Evolutionary conservation across 352 stramenopile species (phyloP), one percentile per base, ranked within the genome.

Genomic region (Phytopythium cucurbitacearum): DNA sequence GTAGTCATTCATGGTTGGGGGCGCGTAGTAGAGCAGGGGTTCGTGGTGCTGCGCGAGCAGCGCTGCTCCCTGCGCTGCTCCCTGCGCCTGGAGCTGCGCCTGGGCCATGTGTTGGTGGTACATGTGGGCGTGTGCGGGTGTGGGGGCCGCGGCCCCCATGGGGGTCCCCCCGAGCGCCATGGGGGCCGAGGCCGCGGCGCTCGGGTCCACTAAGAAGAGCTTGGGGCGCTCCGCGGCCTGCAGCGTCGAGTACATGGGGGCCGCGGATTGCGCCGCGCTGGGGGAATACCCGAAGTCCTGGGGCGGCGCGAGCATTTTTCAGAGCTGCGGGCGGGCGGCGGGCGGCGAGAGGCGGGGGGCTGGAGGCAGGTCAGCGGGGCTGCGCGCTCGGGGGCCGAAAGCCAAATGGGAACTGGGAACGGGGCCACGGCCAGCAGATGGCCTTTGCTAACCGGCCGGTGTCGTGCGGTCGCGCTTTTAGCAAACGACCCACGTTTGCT

Each of bases 1-100:
- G 55, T 78, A 80, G 53, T 82, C 73, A 7, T 71, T 68, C 16
- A 75, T 87, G 39, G 85, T 69, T 48, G 81, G 73, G 41, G 84
- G 60, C 73, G 86, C 75, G 34, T 80, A 72, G 47, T 42, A 28
- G 1, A 28, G 21, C 2, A 28, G 21, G 1, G 21, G 21, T 28
- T 28, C 21, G 21, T 28, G 21, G 21, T 28, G 21, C 21, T 28
- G 21, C 21, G 21, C 21, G 21, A 28, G 21, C 21, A 28, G 21
- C 21, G 21, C 21, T 1, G 21, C 21, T 2, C 21, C 21, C 21
- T 28, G 21, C 21, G 21, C 21, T 1, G 21, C 21, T 2, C 21
- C 21, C 21, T 28, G 21, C 21, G 21, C 21, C 2, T 28, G 21
- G 21, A 28, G 21, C 21, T 28, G 21, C 21, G 21, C 21, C 21